Conservation (phyloP, 306 rosid species). For the Oemleria cerasiformis region DNA sequence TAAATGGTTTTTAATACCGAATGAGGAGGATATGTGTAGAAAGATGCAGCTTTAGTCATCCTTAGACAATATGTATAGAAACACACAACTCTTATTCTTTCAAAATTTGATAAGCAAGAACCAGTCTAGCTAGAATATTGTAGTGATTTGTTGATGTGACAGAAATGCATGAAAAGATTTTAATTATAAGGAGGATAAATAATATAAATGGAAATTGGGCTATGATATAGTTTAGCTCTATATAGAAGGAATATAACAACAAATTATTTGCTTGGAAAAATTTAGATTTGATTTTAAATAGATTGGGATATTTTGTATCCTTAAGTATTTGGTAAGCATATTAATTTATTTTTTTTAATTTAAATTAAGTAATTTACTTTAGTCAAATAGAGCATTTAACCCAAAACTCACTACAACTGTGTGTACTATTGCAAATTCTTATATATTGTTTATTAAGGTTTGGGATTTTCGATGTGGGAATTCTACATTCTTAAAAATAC, state of each 20-base stretch:
- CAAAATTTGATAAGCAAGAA: neutral
- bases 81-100: neutral
- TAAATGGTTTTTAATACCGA: neutral
- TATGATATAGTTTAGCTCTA: neutral
- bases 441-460: neutral
- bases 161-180: neutral
- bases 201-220: neutral
- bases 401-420: neutral
- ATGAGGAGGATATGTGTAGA: neutral
- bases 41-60: neutral
- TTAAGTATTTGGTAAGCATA: neutral
- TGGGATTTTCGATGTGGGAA: neutral
- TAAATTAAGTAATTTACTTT: neutral
- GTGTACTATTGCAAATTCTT: neutral
- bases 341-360: neutral
- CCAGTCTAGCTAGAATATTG: neutral
- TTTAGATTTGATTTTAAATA: neutral
- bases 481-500: no score
- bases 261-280: neutral
- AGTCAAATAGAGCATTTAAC: neutral
- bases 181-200: neutral
- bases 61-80: neutral
- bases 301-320: neutral
- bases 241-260: neutral
- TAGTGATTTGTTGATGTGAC: neutral